Evolutionary conservation across 345 rosid species (phyloP).

Genomic region (Sisymbrium irio): DNA sequence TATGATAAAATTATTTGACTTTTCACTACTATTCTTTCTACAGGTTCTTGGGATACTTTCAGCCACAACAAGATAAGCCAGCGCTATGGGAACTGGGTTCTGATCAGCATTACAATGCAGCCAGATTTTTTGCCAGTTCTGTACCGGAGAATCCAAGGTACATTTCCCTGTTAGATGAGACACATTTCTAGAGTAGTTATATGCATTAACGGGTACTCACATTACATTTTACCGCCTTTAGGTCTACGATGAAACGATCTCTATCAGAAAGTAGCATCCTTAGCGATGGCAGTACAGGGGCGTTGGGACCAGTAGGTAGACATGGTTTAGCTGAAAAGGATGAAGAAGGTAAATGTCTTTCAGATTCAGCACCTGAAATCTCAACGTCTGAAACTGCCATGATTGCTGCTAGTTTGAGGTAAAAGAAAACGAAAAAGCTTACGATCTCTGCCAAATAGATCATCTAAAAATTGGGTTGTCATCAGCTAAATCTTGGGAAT

Average conservation of each 20-base stretch:
- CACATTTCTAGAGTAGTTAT: neutral
- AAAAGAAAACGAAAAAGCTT: neutral
- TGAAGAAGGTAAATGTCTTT: slow-evolving; percentile 46
- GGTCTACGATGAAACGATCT: slow-evolving; percentile 71
- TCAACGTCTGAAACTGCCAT: slow-evolving; percentile 47
- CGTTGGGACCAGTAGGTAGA: slow-evolving; percentile 33
- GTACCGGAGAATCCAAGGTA: slow-evolving; percentile 51
- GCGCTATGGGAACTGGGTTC: slow-evolving; percentile 88
- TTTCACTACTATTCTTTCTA: slow-evolving; percentile 12
- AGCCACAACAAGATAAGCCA: slow-evolving; percentile 82
- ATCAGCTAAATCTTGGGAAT: slow-evolving; percentile 25
- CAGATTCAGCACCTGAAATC: slow-evolving; percentile 64
- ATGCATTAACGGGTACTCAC: slow-evolving; percentile 11
- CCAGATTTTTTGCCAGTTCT: slow-evolving; percentile 43
- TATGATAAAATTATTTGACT: slow-evolving; percentile 7
- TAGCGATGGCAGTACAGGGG: slow-evolving; percentile 43
- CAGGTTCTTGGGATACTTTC: slow-evolving; percentile 97
- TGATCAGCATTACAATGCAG: slow-evolving; percentile 62
- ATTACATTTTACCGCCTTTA: slow-evolving; percentile 24
- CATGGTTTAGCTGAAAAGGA: slow-evolving; percentile 39
- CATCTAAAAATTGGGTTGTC: neutral
- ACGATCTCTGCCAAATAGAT: neutral
- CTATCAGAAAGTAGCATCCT: slow-evolving; percentile 77
- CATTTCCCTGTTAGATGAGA: neutral
- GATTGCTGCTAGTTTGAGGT: slow-evolving; percentile 54